A percentile compares a stretch with the other conserved stretches of the same genome.
Evolutionary conservation across 1,284 basidiomycete species (phyloP).

Genomic region (Apiotrichum mycotoxinovorans): DNA sequence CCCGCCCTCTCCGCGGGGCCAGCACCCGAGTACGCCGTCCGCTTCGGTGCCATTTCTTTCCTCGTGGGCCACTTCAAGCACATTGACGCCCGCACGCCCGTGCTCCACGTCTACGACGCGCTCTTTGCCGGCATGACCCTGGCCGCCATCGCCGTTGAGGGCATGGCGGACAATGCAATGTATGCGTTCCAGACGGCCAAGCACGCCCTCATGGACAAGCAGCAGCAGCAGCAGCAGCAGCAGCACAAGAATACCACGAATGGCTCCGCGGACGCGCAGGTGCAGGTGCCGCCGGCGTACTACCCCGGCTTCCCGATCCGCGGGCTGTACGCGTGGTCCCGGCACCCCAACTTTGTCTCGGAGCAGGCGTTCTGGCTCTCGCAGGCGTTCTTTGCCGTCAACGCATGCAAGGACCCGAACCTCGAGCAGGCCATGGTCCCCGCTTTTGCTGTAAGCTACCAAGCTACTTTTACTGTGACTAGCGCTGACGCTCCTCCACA

Average conservation of each 20-base stretch:
- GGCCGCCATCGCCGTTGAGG: slow-evolving; percentile 64
- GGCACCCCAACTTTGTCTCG: slow-evolving; percentile 88
- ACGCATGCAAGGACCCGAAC: neutral
- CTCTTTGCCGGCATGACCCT: slow-evolving; percentile 56
- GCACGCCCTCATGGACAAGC: slow-evolving; percentile 49
- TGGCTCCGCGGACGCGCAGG: slow-evolving; percentile 21
- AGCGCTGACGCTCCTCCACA: slow-evolving; percentile 53
- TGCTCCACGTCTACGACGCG: slow-evolving; percentile 62
- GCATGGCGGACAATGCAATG: slow-evolving; percentile 85
- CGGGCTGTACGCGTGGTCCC: slow-evolving; percentile 77
- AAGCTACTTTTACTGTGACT: no score
- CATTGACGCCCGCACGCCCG: slow-evolving; percentile 30
- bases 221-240: neutral
- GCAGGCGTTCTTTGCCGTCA: slow-evolving; percentile 43
- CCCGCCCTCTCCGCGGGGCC: slow-evolving; percentile 10
- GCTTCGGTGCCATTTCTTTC: slow-evolving; percentile 9
- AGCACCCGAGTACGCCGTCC: slow-evolving; percentile 14
- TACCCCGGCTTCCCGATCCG: slow-evolving; percentile 78
- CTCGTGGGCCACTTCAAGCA: slow-evolving; percentile 14
- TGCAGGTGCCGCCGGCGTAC: slow-evolving; percentile 52
- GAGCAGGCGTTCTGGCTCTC: slow-evolving; percentile 83
- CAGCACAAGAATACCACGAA: neutral
- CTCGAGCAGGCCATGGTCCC: slow-evolving; percentile 30
- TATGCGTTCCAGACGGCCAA: slow-evolving; percentile 77
- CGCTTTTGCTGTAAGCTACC: slow-evolving; percentile 35